A percentile compares a stretch with the other conserved stretches of the same genome.
Evolutionary conservation across 2,329 filamentous ascomycete genomes (phyloP).

Genomic region (Arthrobotrys pseudoclavata): DNA sequence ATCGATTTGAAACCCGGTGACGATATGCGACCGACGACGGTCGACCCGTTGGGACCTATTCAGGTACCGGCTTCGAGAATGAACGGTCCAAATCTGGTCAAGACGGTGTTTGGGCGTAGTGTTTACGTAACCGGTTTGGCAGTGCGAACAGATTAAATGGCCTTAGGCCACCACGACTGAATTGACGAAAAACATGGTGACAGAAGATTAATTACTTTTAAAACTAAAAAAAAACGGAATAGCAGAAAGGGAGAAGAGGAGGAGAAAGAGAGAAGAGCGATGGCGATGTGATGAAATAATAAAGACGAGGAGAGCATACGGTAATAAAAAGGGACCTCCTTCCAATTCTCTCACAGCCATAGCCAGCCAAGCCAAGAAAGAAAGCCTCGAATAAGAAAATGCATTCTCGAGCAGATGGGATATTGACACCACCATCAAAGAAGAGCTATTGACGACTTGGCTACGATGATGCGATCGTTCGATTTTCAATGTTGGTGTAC

Average conservation of each 20-base stretch:
- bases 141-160: background rate
- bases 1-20: background rate
- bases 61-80: slow-evolving; percentile 23
- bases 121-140: slow-evolving; percentile 41
- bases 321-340: slow-evolving; percentile 16
- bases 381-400: slow-evolving; percentile 23
- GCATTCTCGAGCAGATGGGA: slow-evolving; percentile 13
- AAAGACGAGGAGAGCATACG: background rate
- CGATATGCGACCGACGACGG: slow-evolving; percentile 25
- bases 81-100: background rate
- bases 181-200: slow-evolving; percentile 2
- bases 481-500: slow-evolving; percentile 13
- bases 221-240: background rate
- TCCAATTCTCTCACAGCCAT: background rate
- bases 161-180: slow-evolving; percentile 6
- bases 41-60: background rate
- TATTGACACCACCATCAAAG: slow-evolving; percentile 6
- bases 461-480: slow-evolving; percentile 44
- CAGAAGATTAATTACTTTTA: background rate
- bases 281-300: background rate
- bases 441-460: background rate
- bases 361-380: slow-evolving; percentile 4
- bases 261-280: background rate
- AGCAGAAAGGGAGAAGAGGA: background rate
- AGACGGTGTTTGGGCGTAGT: slow-evolving; percentile 11